Evolutionary conservation across 345 rosid genomes (phyloP), one percentile per base, ranked within the genome.

Genomic region (Arabidopsis arenosa): DNA sequence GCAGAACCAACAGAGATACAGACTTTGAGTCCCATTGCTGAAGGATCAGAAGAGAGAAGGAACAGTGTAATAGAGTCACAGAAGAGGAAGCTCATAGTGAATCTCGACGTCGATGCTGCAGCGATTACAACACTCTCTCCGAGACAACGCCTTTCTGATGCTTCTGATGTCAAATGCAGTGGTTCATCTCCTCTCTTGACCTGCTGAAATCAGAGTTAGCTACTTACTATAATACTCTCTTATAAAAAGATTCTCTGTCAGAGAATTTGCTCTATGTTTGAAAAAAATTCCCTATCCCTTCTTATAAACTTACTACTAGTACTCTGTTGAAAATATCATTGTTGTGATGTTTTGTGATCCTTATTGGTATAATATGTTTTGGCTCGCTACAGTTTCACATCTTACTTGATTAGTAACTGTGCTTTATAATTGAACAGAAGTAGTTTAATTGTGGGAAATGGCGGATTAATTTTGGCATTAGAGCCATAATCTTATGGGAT

Each of bases 121-220:
- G 92, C 90, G 59, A 82, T 86, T 49, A 68, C 86, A 30, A 80
- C 85, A 47, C 83, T 86, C 70, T 96, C 99, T 14, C 96, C 98
- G 0, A 86, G 93, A 80, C 96, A 87, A 81, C 89, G 96, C 74
- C 86, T 90, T 43, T 88, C 93, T 13, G 93, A 96, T 80, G 82
- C 96, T 78, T 81, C 97, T 30, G 97, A 96, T 87, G 99, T 96
- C 72, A 93, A 80, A 76, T 87, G 86, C 83, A 88, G 88, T 81
- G 93, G 88, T 77, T 77, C 76, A 35, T 92, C 98, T 75, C 91
- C 97, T 75, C 94, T 96, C 49, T 84, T 88, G 91, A 92, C 93
- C 43, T 92, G 67, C 83, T 92, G 86, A 92, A 92, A 12, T 61
- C 30, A 63, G 2, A 63, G 2, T 11, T 30, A 18, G 21, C 63